Evolutionary conservation across 1,284 basidiomycete genomes (phyloP).

Genomic region (Ganoderma resinaceum): DNA sequence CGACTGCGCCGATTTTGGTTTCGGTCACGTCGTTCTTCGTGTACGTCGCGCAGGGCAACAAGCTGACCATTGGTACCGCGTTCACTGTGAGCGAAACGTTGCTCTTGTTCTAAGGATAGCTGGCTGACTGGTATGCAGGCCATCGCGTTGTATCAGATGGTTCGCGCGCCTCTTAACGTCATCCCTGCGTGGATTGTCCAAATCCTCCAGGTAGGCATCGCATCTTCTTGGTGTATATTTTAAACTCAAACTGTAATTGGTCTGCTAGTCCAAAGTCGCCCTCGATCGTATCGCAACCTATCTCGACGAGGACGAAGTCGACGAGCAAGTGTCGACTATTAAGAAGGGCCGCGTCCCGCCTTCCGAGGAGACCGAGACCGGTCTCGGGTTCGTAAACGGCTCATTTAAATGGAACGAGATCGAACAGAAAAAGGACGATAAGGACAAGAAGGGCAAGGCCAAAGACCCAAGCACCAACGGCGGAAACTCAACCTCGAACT

Average conservation of each 20-base stretch:
- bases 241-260: constrained; percentile 20
- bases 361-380: constrained; percentile 44
- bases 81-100: constrained; percentile 61
- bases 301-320: constrained; percentile 81
- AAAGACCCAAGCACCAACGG: constrained; percentile 29
- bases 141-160: constrained; percentile 76
- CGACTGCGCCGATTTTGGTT: constrained; percentile 69
- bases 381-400: constrained; percentile 70
- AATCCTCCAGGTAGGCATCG: constrained; percentile 55
- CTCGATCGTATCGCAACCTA: constrained; percentile 84
- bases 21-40: constrained; percentile 73
- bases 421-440: constrained; percentile 45
- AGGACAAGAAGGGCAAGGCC: constrained; percentile 36
- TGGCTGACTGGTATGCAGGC: constrained; percentile 47
- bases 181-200: constrained; percentile 74
- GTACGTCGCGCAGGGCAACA: constrained; percentile 68
- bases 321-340: constrained; percentile 46
- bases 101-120: constrained; percentile 13
- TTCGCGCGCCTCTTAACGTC: constrained; percentile 73
- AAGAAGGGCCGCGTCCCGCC: constrained; percentile 40
- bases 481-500: not conserved
- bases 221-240: constrained; percentile 10
- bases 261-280: constrained; percentile 66
- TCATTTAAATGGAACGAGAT: constrained; percentile 78
- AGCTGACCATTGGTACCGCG: constrained; percentile 70